A percentile compares a stretch with the other conserved stretches of the same genome.
These are phyloP conservation scores for Cercophora sp. DNA, from an alignment of 495 filamentous ascomycete genomes.

Conservation along the genomic window DNA sequence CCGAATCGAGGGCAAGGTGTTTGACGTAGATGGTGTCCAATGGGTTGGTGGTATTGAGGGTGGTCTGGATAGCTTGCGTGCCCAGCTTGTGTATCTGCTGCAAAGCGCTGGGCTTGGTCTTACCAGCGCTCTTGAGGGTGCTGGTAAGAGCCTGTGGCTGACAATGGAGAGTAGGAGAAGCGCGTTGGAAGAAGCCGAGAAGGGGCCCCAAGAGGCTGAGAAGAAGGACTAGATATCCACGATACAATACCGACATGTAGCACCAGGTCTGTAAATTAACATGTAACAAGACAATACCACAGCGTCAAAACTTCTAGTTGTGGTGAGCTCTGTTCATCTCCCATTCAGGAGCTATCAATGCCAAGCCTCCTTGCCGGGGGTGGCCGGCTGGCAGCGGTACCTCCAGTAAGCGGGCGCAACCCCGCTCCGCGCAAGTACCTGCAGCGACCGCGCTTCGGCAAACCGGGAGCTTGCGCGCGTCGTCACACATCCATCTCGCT, in stretches of 20 bases:
- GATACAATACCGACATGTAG: background rate
- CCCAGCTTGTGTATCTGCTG: constrained; percentile 73
- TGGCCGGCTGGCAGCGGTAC: background rate
- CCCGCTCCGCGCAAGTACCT: background rate
- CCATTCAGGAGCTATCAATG: background rate
- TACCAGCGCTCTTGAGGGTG: constrained; percentile 68
- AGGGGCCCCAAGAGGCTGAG: constrained; percentile 26
- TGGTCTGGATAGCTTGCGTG: constrained; percentile 75
- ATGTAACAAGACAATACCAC: constrained; percentile 7
- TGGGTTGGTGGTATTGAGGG: constrained; percentile 84
- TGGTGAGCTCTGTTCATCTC: too few relatives aligned
- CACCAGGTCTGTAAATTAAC: background rate
- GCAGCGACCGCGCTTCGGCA: background rate
- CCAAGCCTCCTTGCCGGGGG: too few relatives aligned
- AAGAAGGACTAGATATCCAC: constrained; percentile 25
- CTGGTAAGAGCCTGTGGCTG: constrained; percentile 74
- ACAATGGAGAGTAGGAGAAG: constrained; percentile 74
- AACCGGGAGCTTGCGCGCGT: constrained; percentile 7
- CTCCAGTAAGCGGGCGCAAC: background rate
- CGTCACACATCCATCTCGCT: constrained; percentile 1
- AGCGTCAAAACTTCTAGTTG: background rate
- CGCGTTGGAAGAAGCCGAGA: constrained; percentile 72
- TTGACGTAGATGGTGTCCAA: constrained; percentile 73
- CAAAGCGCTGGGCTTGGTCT: constrained; percentile 70
- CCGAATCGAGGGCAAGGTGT: constrained; percentile 72